Evolutionary conservation across 345 rosid species (phyloP).

Genomic region (Brassica juncea): DNA sequence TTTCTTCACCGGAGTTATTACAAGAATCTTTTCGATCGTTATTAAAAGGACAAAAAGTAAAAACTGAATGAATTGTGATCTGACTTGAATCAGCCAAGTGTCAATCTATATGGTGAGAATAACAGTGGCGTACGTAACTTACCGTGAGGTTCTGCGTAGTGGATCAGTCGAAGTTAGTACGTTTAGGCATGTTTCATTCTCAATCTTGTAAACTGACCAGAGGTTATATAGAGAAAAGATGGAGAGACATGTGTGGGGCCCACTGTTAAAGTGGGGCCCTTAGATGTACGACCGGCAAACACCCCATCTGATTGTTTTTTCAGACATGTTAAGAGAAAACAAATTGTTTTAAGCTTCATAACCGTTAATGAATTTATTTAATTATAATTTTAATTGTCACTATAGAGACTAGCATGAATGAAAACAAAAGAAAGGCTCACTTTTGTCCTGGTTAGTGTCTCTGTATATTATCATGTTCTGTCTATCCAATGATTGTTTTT

Average conservation of each 20-base stretch:
- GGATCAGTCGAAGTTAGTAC: slow-evolving; percentile 19
- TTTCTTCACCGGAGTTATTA: slow-evolving; percentile 40
- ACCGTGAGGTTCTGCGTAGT: slow-evolving; percentile 28
- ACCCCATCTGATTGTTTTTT: slow-evolving; percentile 37
- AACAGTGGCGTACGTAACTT: slow-evolving; percentile 27
- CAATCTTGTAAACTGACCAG: slow-evolving; percentile 10
- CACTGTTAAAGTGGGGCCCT: slow-evolving; percentile 5
- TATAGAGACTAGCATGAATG: slow-evolving; percentile 8
- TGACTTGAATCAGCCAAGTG: background rate
- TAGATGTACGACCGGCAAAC: slow-evolving; percentile 27
- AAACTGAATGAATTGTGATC: no score
- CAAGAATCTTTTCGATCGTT: slow-evolving; percentile 34
- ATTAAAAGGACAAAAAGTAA: background rate
- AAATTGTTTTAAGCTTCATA: slow-evolving; percentile 24
- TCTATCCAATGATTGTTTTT: background rate
- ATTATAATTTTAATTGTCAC: slow-evolving; percentile 3
- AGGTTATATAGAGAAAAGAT: slow-evolving; percentile 10
- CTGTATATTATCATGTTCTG: background rate
- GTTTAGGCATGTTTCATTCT: slow-evolving; percentile 23
- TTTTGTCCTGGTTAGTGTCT: background rate
- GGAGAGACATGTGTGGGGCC: slow-evolving; percentile 32
- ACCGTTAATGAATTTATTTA: background rate
- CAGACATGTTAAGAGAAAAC: slow-evolving; percentile 25
- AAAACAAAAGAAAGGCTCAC: background rate
- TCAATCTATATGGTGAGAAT: slow-evolving; percentile 8